Evolutionary conservation across 768 basidiomycete species (phyloP).

Genomic region (Rickenella mellea): DNA sequence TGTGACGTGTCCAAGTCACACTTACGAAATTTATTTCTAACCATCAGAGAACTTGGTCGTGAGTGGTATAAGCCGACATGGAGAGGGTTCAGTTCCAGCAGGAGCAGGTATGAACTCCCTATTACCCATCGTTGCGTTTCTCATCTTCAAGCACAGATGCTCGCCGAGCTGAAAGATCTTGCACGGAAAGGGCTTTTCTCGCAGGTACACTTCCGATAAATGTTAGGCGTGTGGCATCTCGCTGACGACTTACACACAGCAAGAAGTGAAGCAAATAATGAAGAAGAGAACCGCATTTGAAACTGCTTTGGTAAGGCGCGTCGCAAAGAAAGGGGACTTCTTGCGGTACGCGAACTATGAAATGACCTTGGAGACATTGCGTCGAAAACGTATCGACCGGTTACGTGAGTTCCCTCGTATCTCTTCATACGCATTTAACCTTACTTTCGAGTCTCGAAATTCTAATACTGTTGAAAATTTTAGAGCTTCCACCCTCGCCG

Average conservation of each 20-base stretch:
- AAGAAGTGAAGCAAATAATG: conserved; percentile 78
- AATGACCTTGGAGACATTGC: conserved; percentile 75
- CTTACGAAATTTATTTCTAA: not conserved
- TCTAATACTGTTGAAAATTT: conserved; percentile 18
- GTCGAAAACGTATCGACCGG: conserved; percentile 64
- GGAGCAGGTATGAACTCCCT: conserved; percentile 53
- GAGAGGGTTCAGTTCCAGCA: conserved; percentile 92
- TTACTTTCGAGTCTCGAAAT: conserved; percentile 15
- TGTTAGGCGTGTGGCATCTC: not conserved
- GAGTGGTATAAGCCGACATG: conserved; percentile 51
- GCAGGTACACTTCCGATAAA: conserved; percentile 34
- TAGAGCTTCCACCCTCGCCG: conserved; percentile 35
- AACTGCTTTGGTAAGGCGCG: conserved; percentile 70
- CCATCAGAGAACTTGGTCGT: not conserved
- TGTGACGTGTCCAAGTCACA: conserved; percentile 1
- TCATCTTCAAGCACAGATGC: conserved; percentile 47
- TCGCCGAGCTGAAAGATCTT: conserved; percentile 90
- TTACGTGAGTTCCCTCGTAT: conserved; percentile 40
- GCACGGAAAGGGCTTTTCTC: conserved; percentile 81
- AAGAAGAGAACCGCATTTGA: conserved; percentile 80
- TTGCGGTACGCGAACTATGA: conserved; percentile 89
- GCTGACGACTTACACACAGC: conserved; percentile 24
- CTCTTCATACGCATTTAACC: not conserved
- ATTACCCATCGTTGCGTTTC: not conserved
- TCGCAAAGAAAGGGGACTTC: conserved; percentile 82